A percentile compares a stretch with the other conserved stretches of the same genome.
phyloP scores from a whole-genome alignment of 495 filamentous ascomycete species.

The Massariosphaeria phaeospora region DNA sequence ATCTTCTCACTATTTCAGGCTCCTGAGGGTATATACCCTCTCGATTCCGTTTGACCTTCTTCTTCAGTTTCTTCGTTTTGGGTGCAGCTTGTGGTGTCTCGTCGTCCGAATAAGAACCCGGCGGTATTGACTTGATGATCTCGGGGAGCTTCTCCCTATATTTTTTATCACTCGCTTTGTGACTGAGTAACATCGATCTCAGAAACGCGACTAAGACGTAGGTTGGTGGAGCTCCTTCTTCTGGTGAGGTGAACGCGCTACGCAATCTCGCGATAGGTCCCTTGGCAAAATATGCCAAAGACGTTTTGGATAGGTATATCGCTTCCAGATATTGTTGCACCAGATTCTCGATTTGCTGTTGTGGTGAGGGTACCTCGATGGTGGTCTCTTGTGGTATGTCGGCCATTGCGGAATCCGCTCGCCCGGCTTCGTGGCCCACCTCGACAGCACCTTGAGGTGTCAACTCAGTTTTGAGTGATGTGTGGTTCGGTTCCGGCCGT shows the following conservation, averaged over 20 bases:
- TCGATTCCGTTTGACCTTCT: conserved; percentile 67
- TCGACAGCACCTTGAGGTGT: background rate
- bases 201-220: conserved; percentile 62
- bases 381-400: background rate
- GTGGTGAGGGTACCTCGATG: conserved; percentile 44
- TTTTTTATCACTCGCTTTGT: conserved; percentile 78
- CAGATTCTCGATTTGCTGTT: conserved; percentile 63
- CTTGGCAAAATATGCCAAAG: conserved; percentile 95
- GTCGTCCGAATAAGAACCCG: conserved; percentile 57
- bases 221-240: conserved; percentile 39
- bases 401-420: background rate
- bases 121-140: conserved; percentile 59
- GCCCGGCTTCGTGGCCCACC: background rate
- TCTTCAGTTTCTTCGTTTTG: conserved; percentile 46
- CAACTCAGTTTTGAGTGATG: too few relatives aligned
- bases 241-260: conserved; percentile 62
- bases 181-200: conserved; percentile 63
- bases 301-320: conserved; percentile 89
- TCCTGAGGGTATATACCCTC: conserved; percentile 75
- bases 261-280: conserved; percentile 86
- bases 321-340: conserved; percentile 76
- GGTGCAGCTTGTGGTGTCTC: conserved; percentile 32
- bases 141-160: conserved; percentile 71
- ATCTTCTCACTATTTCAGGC: conserved; percentile 65
- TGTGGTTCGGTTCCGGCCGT: conserved; percentile 1